Evolutionary conservation across 805 yeast genomes (phyloP).

Genomic region (Teunomyces atbi): DNA sequence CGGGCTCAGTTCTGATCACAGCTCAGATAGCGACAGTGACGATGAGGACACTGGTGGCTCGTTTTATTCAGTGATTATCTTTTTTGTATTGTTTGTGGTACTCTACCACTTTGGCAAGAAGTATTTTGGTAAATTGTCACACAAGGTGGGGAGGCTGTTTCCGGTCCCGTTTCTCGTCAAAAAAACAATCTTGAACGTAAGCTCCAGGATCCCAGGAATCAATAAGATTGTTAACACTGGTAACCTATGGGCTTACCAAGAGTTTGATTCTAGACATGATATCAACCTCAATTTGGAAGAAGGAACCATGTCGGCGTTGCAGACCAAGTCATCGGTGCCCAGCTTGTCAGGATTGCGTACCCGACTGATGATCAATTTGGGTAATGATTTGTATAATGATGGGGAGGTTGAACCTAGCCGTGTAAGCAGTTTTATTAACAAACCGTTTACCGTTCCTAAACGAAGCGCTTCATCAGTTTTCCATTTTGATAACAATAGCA

Average conservation of each 20-base stretch:
- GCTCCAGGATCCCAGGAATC: slow-evolving; percentile 23
- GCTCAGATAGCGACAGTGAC: slow-evolving; percentile 19
- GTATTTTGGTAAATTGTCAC: not conserved
- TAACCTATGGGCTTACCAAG: slow-evolving; percentile 16
- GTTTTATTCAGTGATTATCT: slow-evolving; percentile 14
- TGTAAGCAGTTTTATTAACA: slow-evolving; percentile 30
- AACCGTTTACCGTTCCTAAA: slow-evolving; percentile 36
- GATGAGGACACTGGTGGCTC: not conserved
- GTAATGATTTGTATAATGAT: slow-evolving; percentile 12
- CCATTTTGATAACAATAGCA: slow-evolving; percentile 16
- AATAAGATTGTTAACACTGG: slow-evolving; percentile 9
- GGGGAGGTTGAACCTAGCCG: slow-evolving; percentile 8
- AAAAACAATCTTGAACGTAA: slow-evolving; percentile 8
- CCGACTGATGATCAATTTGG: slow-evolving; percentile 33
- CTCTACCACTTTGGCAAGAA: slow-evolving; percentile 16
- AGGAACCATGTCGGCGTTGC: slow-evolving; percentile 25
- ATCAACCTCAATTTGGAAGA: slow-evolving; percentile 32
- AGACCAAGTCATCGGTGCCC: slow-evolving; percentile 9
- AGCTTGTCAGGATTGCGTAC: slow-evolving; percentile 33
- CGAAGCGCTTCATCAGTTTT: slow-evolving; percentile 13
- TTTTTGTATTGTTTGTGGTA: slow-evolving; percentile 17
- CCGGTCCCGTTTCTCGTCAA: slow-evolving; percentile 14
- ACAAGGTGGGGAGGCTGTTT: slow-evolving; percentile 4
- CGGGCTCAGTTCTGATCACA: slow-evolving; percentile 9
- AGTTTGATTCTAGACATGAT: slow-evolving; percentile 14